Evolutionary conservation across 257 asterid species (phyloP), one percentile per base, ranked within the genome.

Genomic region (Scutellaria minor): DNA sequence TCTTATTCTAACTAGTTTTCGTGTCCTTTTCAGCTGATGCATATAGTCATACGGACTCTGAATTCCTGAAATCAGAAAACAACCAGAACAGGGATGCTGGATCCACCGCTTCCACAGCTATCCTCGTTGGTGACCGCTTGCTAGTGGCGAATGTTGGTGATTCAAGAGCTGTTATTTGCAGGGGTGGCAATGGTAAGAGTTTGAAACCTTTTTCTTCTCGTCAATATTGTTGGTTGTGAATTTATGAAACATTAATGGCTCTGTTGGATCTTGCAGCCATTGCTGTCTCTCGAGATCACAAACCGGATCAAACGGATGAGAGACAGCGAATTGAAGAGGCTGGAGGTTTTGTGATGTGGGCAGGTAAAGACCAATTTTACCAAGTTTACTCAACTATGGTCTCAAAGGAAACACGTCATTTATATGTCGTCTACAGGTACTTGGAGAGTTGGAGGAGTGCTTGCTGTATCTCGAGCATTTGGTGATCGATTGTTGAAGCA

Each of bases 261-360:
- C 22, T 46, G 46, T 71, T 73, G 70, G 54, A 15, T 68, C 37
- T 77, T 83, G 80, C 82, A 92, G 98, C 98, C 59, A 31, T 92
- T 83, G 97, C 96, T 63, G 96, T 84, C 47, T 85, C 98, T 68
- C 92, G 98, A 72, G 98, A 91, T 77, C 98, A 93, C 88, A 93
- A 91, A 72, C 97, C 98, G 1, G 98, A 93, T 86, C 96, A 91
- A 83, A 83, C 91, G 31, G 98, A 93, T 66, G 97, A 93, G 77
- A 87, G 98, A 40, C 96, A 83, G 58, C 87, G 99, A 22, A 94
- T 94, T 78, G 99, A 94, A 83, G 90, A 94, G 72, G 99, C 99
- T 68, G 99, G 99, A 52, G 99, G 99, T n/a, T 94, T 91, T 70
- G 99, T 94, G 50, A 94, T 94, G 99, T 94, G 99, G 99, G 99